Evolutionary conservation across 2,329 filamentous ascomycete species (phyloP), one percentile per base, ranked within the genome.

Genomic region (Myrmaecium sp.): DNA sequence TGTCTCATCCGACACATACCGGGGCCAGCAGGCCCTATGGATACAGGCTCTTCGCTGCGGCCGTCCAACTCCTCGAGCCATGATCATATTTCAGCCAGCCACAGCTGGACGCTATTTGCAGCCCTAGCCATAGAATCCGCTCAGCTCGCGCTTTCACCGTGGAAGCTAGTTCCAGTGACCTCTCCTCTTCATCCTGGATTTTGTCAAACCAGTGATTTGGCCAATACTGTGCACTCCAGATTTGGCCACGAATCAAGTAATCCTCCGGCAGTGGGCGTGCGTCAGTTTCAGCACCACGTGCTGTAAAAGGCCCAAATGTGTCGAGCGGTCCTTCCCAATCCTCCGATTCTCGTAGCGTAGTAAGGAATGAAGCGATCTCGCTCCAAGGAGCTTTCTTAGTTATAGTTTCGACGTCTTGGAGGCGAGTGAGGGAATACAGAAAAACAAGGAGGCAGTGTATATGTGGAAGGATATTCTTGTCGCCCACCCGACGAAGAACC

Each of bases 231-330:
- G 69, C 58, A 0, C 62, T 55, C 55, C 69, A 79, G 2, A 70
- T 44, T 2, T 78, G 51, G 0, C 76, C 76, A 1, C 72, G 59
- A 29, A 80, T 60, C 0, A 66, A 59, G 35, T 69, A 79, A 33
- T 83, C 77, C 25, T 82, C 77, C 0, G 74, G 72, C 0, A 82
- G 44, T 0, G 75, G 74, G 1, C 61, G 54, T 2, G 57, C 57
- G 0, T 57, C 43, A n/a, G 18, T 7, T 7, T 20, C 18, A 5
- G 29, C 29, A n/a, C n/a, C n/a, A n/a, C n/a, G n/a, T 9, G 37
- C 23, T 6, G 47, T 25, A 5, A 43, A 23, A 41, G 44, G 16
- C 41, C 52, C 17, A 52, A 47, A 35, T 49, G 52, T 34, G 54
- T 54, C 35, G 36, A 46, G 19, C 32, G 35, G 34, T 43, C 47